These are phyloP conservation scores for Bombardia bombarda DNA, from an alignment of 495 filamentous ascomycete genomes.

Conservation along the genomic window DNA sequence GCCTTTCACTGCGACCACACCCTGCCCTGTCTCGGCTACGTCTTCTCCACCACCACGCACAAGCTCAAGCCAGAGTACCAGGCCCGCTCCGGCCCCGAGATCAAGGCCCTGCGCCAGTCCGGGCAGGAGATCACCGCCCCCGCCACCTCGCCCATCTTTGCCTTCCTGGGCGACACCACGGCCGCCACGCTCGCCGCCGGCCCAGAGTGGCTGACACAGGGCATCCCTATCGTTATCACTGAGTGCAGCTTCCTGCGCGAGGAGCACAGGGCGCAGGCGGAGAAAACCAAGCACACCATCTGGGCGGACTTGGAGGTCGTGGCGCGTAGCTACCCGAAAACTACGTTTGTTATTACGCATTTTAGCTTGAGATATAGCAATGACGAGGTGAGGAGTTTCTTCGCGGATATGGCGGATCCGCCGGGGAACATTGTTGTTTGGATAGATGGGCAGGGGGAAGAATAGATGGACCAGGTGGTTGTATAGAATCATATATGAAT, in stretches of 20 bases:
- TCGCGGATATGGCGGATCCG: constrained; percentile 16
- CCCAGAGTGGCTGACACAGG: constrained; percentile 14
- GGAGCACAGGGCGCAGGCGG: constrained; percentile 24
- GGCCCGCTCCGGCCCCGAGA: constrained; percentile 8
- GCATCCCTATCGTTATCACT: constrained; percentile 27
- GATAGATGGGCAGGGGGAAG: constrained; percentile 19
- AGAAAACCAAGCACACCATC: constrained; percentile 27
- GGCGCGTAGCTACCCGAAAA: constrained; percentile 19
- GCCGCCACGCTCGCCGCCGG: constrained; percentile 13
- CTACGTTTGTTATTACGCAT: constrained; percentile 30
- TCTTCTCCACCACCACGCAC: constrained; percentile 21
- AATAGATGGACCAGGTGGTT: no score
- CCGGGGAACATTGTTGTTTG: constrained; percentile 30
- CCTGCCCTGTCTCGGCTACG: constrained; percentile 30
- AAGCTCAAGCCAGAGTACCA: constrained; percentile 20
- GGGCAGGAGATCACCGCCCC: constrained; percentile 18
- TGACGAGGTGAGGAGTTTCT: constrained; percentile 24
- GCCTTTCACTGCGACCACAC: constrained; percentile 29
- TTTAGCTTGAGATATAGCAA: constrained; percentile 30
- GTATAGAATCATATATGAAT: no score
- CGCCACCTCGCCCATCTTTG: constrained; percentile 24
- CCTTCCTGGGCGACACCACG: constrained; percentile 31
- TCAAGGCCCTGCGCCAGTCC: constrained; percentile 14
- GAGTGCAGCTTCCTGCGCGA: constrained; percentile 31
- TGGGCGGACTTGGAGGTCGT: constrained; percentile 28